These are phyloP conservation scores for Coemansia sp. DNA, from an alignment of 192 early-diverging fungal genomes.

Conservation along the genomic window DNA sequence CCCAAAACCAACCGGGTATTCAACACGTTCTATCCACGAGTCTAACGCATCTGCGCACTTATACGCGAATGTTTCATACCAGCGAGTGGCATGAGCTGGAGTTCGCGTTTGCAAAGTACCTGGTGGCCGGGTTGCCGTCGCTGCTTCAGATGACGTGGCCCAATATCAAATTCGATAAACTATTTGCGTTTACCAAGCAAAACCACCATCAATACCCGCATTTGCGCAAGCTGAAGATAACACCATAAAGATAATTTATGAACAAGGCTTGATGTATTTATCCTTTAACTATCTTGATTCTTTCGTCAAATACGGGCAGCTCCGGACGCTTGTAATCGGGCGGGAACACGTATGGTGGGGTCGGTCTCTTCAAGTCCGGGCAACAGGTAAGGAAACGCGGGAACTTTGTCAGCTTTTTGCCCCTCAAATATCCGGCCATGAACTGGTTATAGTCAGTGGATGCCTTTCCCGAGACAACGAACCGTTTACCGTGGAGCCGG, in stretches of 20 bases:
- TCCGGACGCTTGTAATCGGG: constrained; percentile 13
- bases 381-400: constrained; percentile 13
- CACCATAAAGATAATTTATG: neutral
- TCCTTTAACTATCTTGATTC: neutral
- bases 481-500: constrained; percentile 31
- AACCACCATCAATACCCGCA: neutral
- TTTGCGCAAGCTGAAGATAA: neutral
- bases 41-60: neutral
- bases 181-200: neutral
- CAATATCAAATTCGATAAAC: neutral
- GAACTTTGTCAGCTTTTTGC: constrained; percentile 17
- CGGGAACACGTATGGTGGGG: constrained; percentile 31
- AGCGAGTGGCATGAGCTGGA: neutral
- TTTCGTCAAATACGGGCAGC: neutral
- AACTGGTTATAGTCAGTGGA: constrained; percentile 31
- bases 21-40: neutral
- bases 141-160: neutral
- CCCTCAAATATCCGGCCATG: constrained; percentile 21
- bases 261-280: neutral
- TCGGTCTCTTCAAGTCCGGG: constrained; percentile 10
- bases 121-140: neutral
- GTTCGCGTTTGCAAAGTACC: neutral
- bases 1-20: neutral
- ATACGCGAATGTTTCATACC: neutral
- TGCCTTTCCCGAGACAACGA: constrained; percentile 30